phyloP scores from a whole-genome alignment of 345 rosid species.

The Populus ilicifolia region DNA sequence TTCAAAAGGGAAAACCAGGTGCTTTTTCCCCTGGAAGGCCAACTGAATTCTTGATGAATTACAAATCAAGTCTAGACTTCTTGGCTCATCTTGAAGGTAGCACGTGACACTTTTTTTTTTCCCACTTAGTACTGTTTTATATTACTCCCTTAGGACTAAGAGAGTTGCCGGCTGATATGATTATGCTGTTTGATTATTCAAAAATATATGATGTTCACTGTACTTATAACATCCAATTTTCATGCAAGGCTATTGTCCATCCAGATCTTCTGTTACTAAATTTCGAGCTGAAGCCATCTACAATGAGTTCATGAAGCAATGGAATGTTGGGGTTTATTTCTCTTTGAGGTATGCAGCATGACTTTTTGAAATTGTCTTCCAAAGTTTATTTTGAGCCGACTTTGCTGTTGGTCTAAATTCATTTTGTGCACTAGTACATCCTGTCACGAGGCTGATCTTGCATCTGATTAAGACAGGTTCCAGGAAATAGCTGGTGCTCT shows the following conservation, averaged over 20 bases:
- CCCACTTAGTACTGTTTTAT: background rate
- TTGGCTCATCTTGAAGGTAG: constrained; percentile 91
- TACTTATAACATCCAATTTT: constrained; percentile 40
- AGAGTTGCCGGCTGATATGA: constrained; percentile 14
- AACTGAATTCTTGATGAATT: constrained; percentile 80
- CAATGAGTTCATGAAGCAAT: constrained; percentile 85
- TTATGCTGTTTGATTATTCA: background rate
- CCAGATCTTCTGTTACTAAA: constrained; percentile 86
- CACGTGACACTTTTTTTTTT: background rate
- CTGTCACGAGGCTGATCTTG: constrained; percentile 3
- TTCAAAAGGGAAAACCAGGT: constrained; percentile 90
- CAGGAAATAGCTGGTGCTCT: constrained; percentile 96
- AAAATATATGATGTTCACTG: constrained; percentile 19
- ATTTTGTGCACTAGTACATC: background rate
- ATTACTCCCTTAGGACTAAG: constrained; percentile 6
- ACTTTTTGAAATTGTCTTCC: constrained; percentile 6
- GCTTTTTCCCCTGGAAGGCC: constrained; percentile 99
- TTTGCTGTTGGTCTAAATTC: background rate
- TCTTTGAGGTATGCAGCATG: constrained; percentile 64
- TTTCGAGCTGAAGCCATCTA: constrained; percentile 72
- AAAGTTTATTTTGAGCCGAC: background rate
- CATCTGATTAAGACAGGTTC: constrained; percentile 54
- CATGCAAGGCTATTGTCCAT: constrained; percentile 91
- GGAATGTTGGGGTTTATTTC: constrained; percentile 96
- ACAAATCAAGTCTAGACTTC: constrained; percentile 84